Percentiles rank a stretch among this genome's conserved stretches.
Evolutionary conservation across 2,329 filamentous ascomycete species (phyloP).

Genomic region (Cercospora sesami): DNA sequence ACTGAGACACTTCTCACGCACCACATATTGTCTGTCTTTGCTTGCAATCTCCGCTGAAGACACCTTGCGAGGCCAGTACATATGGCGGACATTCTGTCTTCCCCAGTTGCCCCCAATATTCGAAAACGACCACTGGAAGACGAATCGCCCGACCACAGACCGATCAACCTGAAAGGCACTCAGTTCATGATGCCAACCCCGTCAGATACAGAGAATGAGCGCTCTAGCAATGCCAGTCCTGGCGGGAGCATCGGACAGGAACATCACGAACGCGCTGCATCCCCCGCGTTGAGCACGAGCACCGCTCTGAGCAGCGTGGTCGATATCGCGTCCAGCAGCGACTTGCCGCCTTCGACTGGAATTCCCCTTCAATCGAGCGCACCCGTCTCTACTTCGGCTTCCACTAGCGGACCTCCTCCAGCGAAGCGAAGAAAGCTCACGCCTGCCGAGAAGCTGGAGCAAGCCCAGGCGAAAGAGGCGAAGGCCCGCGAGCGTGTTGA

Average conservation of each 20-base stretch:
- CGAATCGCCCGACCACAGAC: slow-evolving; percentile 31
- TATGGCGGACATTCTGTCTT: slow-evolving; percentile 38
- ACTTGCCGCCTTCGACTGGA: slow-evolving; percentile 13
- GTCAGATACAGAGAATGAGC: slow-evolving; percentile 34
- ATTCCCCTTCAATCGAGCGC: slow-evolving; percentile 13
- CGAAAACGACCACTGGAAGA: slow-evolving; percentile 34
- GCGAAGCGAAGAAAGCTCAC: slow-evolving; percentile 48
- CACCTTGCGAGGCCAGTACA: neutral
- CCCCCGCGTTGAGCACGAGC: slow-evolving; percentile 36
- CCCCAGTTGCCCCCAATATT: slow-evolving; percentile 30
- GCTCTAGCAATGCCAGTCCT: slow-evolving; percentile 36
- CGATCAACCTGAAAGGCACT: slow-evolving; percentile 37
- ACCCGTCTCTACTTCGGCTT: slow-evolving; percentile 11
- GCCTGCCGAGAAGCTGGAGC: slow-evolving; percentile 43
- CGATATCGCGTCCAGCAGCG: slow-evolving; percentile 26
- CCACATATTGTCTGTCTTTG: neutral
- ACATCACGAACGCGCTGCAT: slow-evolving; percentile 27
- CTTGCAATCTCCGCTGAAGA: neutral
- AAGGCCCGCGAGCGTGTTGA: slow-evolving; percentile 38
- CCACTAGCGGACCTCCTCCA: slow-evolving; percentile 32
- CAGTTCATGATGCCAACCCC: slow-evolving; percentile 41
- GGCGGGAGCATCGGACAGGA: slow-evolving; percentile 20
- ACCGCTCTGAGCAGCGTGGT: slow-evolving; percentile 38
- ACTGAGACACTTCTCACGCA: slow-evolving; percentile 2
- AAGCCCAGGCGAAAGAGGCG: slow-evolving; percentile 30